Percentiles rank a stretch among this genome's conserved stretches.
Evolutionary conservation across 768 basidiomycete species (phyloP).

Genomic region (Suillus subluteus): DNA sequence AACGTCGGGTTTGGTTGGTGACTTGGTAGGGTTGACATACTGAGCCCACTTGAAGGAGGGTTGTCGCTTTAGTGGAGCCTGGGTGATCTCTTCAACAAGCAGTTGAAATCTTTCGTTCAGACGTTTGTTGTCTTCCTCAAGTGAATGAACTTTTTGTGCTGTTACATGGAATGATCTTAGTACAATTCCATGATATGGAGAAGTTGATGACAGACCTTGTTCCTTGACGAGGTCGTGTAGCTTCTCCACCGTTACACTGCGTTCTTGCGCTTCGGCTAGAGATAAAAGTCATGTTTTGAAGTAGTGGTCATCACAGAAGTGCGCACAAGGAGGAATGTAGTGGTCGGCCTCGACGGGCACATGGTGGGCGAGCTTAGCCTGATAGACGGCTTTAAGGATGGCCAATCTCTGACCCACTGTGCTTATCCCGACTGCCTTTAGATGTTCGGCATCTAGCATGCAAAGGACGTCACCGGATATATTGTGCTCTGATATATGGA

Average conservation of each 20-base stretch:
- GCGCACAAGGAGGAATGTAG: constrained; percentile 89
- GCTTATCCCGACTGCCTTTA: constrained; percentile 86
- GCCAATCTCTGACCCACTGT: constrained; percentile 90
- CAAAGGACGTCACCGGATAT: constrained; percentile 91
- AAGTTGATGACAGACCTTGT: constrained; percentile 56
- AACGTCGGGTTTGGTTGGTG: constrained; percentile 75
- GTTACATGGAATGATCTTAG: constrained; percentile 14
- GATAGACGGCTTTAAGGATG: constrained; percentile 92
- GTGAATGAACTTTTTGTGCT: constrained; percentile 68
- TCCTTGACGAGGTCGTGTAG: constrained; percentile 69
- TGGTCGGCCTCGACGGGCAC: constrained; percentile 83
- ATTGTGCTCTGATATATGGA: constrained; percentile 68
- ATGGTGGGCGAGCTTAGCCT: constrained; percentile 81
- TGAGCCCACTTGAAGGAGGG: constrained; percentile 90
- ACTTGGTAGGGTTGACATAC: constrained; percentile 74
- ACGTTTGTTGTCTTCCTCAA: constrained; percentile 81
- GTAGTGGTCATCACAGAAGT: neutral
- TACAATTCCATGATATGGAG: neutral
- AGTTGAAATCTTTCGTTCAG: constrained; percentile 64
- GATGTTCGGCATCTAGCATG: constrained; percentile 77
- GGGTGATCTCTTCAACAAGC: constrained; percentile 66
- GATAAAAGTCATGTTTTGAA: constrained; percentile 8
- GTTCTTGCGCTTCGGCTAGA: constrained; percentile 63
- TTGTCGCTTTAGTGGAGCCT: constrained; percentile 63
- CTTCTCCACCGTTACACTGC: constrained; percentile 62